Conservation (phyloP, 805 yeast genomes). For the Saturnispora ahearnii region DNA sequence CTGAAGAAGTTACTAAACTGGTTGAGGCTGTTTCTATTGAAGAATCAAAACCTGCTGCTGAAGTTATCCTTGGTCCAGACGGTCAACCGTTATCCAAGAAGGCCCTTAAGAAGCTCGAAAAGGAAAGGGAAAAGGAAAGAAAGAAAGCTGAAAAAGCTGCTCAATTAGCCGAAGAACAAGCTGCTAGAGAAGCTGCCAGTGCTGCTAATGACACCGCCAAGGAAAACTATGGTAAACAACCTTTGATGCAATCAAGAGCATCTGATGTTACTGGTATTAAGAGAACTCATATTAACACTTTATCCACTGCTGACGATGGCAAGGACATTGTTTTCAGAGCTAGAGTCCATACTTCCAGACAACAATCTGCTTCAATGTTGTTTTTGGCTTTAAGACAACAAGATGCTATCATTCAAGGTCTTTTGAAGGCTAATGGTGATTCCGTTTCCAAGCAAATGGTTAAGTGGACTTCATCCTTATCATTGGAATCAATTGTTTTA, state of each 20-base stretch:
- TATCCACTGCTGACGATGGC: slow-evolving; percentile 60
- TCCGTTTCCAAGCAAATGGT: slow-evolving; percentile 89
- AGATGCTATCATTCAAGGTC: slow-evolving; percentile 69
- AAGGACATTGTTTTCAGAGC: slow-evolving; percentile 82
- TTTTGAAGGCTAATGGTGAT: slow-evolving; percentile 63
- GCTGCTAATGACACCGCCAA: slow-evolving; percentile 80
- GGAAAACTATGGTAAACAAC: slow-evolving; percentile 82
- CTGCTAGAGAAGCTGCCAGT: slow-evolving; percentile 58
- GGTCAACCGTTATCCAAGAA: slow-evolving; percentile 88
- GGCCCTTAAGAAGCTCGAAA: slow-evolving; percentile 89
- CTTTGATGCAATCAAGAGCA: slow-evolving; percentile 63
- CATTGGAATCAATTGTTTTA: slow-evolving; percentile 82
- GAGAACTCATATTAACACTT: slow-evolving; percentile 49
- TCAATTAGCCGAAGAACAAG: slow-evolving; percentile 77
- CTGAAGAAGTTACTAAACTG: slow-evolving; percentile 24
- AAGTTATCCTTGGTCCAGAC: slow-evolving; percentile 35
- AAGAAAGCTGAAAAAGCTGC: slow-evolving; percentile 92
- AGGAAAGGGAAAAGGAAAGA: slow-evolving; percentile 83
- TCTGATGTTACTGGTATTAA: slow-evolving; percentile 49
- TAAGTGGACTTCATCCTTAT: slow-evolving; percentile 85
- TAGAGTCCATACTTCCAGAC: slow-evolving; percentile 85
- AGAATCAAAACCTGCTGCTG: slow-evolving; percentile 12
- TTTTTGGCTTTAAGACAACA: slow-evolving; percentile 92
- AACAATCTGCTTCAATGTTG: slow-evolving; percentile 92
- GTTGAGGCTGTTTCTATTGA: slow-evolving; percentile 20